phyloP scores from a whole-genome alignment of 1,284 basidiomycete genomes.

The Singerocomus rubriflavus region DNA sequence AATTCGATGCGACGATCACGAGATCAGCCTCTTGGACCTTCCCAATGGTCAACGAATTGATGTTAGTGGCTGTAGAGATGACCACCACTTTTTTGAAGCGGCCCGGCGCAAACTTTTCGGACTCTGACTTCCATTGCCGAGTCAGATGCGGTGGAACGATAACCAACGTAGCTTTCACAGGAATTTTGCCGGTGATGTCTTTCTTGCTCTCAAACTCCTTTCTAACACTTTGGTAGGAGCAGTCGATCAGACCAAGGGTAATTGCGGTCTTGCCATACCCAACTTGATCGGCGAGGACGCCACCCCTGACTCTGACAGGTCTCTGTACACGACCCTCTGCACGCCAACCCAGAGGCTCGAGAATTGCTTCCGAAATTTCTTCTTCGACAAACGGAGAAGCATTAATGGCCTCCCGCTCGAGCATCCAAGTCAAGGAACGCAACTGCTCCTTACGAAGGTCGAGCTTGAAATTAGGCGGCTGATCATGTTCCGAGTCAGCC shows the following conservation, averaged over 20 bases:
- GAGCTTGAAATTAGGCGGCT: constrained; percentile 76
- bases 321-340: constrained; percentile 88
- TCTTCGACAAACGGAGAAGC: constrained; percentile 84
- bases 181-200: constrained; percentile 63
- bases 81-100: constrained; percentile 64
- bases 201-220: constrained; percentile 55
- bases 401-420: constrained; percentile 69
- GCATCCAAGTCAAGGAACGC: constrained; percentile 92
- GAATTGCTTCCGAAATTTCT: constrained; percentile 88
- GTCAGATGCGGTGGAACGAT: constrained; percentile 90
- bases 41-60: constrained; percentile 77
- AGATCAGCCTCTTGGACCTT: constrained; percentile 82
- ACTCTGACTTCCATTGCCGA: constrained; percentile 87
- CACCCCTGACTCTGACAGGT: constrained; percentile 75
- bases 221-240: constrained; percentile 54
- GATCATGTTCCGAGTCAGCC: constrained; percentile 66
- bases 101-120: constrained; percentile 74
- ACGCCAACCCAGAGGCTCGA: constrained; percentile 87
- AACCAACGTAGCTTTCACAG: constrained; percentile 76
- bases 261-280: constrained; percentile 98
- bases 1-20: constrained; percentile 81
- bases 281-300: constrained; percentile 93
- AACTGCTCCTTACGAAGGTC: constrained; percentile 81
- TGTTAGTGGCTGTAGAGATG: constrained; percentile 67
- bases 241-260: constrained; percentile 84